Conservation (phyloP, 768 basidiomycete species). For the Boletus tomentosulus region DNA sequence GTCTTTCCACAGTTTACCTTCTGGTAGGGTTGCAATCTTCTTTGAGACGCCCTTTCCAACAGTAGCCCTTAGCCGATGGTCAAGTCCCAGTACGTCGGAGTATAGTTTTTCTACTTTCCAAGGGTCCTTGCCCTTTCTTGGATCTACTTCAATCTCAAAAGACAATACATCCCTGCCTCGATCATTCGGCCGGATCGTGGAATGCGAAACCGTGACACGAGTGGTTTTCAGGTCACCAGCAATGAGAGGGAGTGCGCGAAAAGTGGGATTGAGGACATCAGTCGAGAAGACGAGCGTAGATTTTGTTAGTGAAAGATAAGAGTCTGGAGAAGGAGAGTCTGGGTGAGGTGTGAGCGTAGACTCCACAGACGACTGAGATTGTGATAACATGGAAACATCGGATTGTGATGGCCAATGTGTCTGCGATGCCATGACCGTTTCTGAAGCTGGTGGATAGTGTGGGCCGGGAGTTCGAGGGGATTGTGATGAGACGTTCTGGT, state of each 20-base stretch:
- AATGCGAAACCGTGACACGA: constrained; percentile 66
- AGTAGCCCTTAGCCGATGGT: constrained; percentile 61
- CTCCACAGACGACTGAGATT: constrained; percentile 23
- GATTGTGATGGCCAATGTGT: constrained; percentile 22
- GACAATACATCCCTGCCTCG: constrained; percentile 89
- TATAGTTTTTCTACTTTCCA: constrained; percentile 94
- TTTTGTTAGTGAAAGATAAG: constrained; percentile 27
- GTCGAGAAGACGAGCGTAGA: constrained; percentile 16
- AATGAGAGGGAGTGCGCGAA: constrained; percentile 71
- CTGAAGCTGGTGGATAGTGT: constrained; percentile 16
- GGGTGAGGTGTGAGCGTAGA: constrained; percentile 15
- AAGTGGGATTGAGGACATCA: constrained; percentile 38
- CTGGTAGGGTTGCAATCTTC: constrained; percentile 78
- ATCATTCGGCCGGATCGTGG: constrained; percentile 84
- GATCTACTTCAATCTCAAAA: constrained; percentile 76
- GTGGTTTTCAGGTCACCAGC: constrained; percentile 71
- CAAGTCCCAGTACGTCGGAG: constrained; percentile 86
- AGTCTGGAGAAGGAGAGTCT: constrained; percentile 29
- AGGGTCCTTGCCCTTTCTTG: constrained; percentile 62
- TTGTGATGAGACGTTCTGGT: constrained; percentile 10
- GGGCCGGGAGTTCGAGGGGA: constrained; percentile 9
- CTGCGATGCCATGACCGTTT: constrained; percentile 17
- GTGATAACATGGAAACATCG: constrained; percentile 19
- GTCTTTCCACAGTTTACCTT: constrained; percentile 93
- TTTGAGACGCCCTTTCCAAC: constrained; percentile 66